phyloP scores from a whole-genome alignment of 2,329 filamentous ascomycete genomes.

The Teratosphaeria gauchensis region DNA sequence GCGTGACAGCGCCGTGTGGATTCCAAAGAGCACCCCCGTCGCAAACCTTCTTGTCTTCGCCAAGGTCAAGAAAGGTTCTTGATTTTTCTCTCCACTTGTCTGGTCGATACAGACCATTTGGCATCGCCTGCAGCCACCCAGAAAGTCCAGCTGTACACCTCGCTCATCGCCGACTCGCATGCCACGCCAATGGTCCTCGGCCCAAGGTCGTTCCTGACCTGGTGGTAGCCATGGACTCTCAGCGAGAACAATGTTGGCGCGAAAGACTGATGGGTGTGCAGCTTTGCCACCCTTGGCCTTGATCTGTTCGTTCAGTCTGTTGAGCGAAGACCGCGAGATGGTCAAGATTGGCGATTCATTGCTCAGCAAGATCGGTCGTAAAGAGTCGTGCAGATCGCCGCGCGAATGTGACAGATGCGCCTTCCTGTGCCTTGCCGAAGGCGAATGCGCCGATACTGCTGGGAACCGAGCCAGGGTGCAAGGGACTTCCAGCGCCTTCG shows the following conservation, averaged over 20 bases:
- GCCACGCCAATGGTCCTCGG: conserved; percentile 68
- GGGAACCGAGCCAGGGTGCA: conserved; percentile 82
- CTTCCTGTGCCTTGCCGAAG: conserved; percentile 59
- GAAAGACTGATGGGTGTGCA: conserved; percentile 66
- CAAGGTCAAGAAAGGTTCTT: conserved; percentile 82
- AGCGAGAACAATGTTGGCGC: conserved; percentile 75
- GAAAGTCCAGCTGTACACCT: conserved; percentile 53
- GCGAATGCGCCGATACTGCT: conserved; percentile 44
- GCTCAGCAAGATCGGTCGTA: conserved; percentile 61
- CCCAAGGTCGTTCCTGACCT: conserved; percentile 53
- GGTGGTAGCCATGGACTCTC: conserved; percentile 35
- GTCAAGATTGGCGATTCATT: conserved; percentile 92
- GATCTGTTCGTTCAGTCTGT: conserved; percentile 66
- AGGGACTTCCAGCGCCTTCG: conserved; percentile 61
- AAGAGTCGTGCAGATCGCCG: conserved; percentile 18
- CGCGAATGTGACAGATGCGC: conserved; percentile 47
- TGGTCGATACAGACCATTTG: conserved; percentile 97
- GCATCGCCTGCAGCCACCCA: conserved; percentile 79
- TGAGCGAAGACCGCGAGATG: conserved; percentile 70
- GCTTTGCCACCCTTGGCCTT: conserved; percentile 50
- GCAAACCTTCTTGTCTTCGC: conserved; percentile 76
- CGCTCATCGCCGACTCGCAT: conserved; percentile 50
- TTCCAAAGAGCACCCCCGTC: conserved; percentile 82
- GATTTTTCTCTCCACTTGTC: conserved; percentile 61
- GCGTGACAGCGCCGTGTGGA: conserved; percentile 46